Evolutionary conservation across 139 green algal species (phyloP).

Genomic region (Haematococcus lacustris): DNA sequence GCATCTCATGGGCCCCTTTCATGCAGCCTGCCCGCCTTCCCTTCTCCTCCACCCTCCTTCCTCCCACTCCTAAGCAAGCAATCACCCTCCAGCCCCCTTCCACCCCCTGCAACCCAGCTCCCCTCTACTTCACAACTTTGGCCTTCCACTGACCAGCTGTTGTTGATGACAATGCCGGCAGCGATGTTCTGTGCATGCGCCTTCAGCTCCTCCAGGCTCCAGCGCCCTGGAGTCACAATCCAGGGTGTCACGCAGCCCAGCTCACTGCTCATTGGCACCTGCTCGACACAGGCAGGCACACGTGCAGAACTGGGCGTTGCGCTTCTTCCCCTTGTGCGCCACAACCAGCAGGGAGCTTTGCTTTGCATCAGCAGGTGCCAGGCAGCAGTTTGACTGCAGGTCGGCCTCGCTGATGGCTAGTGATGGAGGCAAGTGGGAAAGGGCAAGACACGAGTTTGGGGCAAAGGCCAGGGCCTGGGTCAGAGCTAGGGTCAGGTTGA

Average conservation of each 20-base stretch:
- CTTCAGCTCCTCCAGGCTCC: slow-evolving; percentile 12
- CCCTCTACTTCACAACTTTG: no score
- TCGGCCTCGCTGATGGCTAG: neutral
- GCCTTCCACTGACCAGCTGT: slow-evolving; percentile 27
- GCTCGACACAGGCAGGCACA: neutral
- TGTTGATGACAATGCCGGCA: slow-evolving; percentile 16
- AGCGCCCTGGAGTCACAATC: slow-evolving; percentile 20
- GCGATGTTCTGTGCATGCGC: slow-evolving; percentile 8
- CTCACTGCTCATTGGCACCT: slow-evolving; percentile 43
- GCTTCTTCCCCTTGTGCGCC: neutral
- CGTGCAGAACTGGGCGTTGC: neutral
- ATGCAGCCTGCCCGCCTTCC: neutral
- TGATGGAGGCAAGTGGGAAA: no score
- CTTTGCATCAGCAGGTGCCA: neutral
- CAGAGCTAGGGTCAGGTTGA: neutral
- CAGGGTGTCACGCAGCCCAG: slow-evolving; percentile 29
- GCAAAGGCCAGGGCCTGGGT: no score
- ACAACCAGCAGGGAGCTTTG: neutral
- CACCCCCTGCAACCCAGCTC: neutral
- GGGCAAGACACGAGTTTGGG: no score
- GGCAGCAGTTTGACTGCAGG: no score
- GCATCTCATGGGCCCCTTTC: neutral
- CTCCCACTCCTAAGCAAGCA: neutral
- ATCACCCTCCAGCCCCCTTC: neutral
- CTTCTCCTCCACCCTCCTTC: neutral